Conservation (phyloP, 2,329 filamentous ascomycete genomes). For the Zasmidium cellare region DNA sequence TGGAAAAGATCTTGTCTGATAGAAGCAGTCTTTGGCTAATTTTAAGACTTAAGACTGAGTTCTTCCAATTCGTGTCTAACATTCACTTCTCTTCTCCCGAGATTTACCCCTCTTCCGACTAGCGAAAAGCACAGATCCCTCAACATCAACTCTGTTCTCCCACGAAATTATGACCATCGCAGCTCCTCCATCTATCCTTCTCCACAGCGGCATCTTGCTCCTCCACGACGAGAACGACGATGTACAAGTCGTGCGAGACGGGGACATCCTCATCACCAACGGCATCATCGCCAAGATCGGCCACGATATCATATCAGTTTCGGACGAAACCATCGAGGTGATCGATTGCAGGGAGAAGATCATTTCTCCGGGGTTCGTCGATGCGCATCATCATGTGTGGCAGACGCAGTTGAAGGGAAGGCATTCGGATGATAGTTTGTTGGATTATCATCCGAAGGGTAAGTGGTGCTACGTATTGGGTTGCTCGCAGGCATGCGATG, state of each 20-base stretch:
- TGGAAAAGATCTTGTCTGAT: no score
- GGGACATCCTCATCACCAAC: background rate
- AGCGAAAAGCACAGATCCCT: background rate
- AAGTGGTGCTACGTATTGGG: constrained; percentile 46
- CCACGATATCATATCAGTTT: no score
- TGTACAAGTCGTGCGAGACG: background rate
- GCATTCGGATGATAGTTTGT: background rate
- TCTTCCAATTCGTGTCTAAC: background rate
- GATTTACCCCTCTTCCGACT: background rate
- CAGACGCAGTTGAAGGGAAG: constrained; percentile 52
- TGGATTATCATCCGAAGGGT: background rate
- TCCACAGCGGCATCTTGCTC: background rate
- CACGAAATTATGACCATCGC: background rate
- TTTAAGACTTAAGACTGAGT: no score
- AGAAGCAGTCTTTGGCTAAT: no score
- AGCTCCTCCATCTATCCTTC: background rate
- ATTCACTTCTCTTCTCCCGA: background rate
- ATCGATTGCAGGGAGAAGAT: constrained; percentile 56
- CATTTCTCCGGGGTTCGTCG: constrained; percentile 57
- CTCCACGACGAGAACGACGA: background rate
- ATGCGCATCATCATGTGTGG: constrained; percentile 58
- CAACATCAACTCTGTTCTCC: no score
- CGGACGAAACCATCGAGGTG: constrained; percentile 14
- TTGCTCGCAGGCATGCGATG: constrained; percentile 47
- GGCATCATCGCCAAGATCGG: background rate